These are phyloP conservation scores for Termitomyces titanicus DNA, from an alignment of 768 basidiomycete species.

Conservation along the genomic window DNA sequence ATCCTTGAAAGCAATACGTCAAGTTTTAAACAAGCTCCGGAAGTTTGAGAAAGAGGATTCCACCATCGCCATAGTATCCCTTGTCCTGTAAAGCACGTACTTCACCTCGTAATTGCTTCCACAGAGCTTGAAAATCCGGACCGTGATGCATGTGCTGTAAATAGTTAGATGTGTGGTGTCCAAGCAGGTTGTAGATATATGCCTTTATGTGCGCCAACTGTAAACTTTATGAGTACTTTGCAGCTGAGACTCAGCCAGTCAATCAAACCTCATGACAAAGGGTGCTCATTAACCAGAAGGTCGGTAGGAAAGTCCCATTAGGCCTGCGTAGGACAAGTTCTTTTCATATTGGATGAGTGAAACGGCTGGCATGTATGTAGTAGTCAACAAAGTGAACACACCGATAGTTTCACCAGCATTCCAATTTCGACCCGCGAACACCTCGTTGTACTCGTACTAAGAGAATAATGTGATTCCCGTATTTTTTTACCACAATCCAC, in stretches of 20 bases:
- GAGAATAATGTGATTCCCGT: not conserved
- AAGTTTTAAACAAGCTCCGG: too few species aligned
- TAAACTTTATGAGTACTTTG: constrained; percentile 7
- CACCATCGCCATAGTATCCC: constrained; percentile 85
- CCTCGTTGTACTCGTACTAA: constrained; percentile 74
- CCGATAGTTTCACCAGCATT: constrained; percentile 79
- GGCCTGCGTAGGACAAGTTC: constrained; percentile 71
- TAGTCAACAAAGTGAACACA: constrained; percentile 21
- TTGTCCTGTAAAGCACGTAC: constrained; percentile 65
- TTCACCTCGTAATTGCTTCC: constrained; percentile 62
- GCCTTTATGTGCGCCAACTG: constrained; percentile 86
- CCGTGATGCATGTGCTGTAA: constrained; percentile 80
- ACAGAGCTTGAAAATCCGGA: constrained; percentile 69
- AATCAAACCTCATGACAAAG: constrained; percentile 76
- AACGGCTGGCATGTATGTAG: not conserved
- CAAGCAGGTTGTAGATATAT: not conserved
- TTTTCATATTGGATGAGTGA: constrained; percentile 21
- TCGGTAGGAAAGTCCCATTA: constrained; percentile 58
- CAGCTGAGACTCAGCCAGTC: not conserved
- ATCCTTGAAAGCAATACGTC: constrained; percentile 41
- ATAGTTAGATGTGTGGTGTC: not conserved
- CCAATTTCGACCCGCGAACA: constrained; percentile 86
- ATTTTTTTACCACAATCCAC: not conserved
- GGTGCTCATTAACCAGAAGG: constrained; percentile 69
- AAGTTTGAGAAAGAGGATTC: not conserved